Evolutionary conservation across 2,329 filamentous ascomycete species (phyloP).

Genomic region (Stagonosporopsis cucurbitacearum): DNA sequence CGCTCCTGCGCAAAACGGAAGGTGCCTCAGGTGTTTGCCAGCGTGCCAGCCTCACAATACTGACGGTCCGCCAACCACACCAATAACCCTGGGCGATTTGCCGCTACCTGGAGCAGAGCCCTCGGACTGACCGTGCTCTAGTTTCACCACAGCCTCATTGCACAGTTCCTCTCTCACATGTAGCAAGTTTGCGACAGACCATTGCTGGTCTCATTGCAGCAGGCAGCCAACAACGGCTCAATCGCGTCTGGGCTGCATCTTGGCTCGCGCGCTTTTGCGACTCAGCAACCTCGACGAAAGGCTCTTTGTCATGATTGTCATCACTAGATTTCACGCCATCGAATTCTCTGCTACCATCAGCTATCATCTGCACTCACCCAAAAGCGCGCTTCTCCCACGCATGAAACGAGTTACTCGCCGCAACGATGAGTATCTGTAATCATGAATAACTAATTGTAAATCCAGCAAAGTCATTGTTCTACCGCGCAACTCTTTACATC

Average conservation of each 20-base stretch:
- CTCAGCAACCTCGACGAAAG: not conserved
- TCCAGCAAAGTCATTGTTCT: too few relatives aligned
- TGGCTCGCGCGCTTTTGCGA: not conserved
- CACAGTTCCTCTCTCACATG: not conserved
- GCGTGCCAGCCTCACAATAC: not conserved
- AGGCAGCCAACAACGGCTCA: not conserved
- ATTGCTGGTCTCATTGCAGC: not conserved
- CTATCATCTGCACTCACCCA: too few relatives aligned
- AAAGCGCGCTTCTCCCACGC: too few relatives aligned
- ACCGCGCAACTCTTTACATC: too few relatives aligned
- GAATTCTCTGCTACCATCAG: too few relatives aligned
- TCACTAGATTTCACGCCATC: not conserved
- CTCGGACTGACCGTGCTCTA: not conserved
- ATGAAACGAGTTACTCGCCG: too few relatives aligned
- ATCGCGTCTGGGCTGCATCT: not conserved
- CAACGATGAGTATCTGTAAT: too few relatives aligned
- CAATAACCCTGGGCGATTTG: not conserved
- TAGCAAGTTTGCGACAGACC: not conserved
- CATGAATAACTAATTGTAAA: too few relatives aligned
- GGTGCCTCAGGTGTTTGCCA: slow-evolving; percentile 1
- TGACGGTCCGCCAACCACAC: too few relatives aligned
- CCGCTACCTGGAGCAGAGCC: not conserved
- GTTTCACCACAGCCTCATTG: not conserved
- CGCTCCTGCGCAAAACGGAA: slow-evolving; percentile 11
- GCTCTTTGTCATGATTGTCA: not conserved